Conservation (phyloP, 1,139 yeast species). For the Blastobotrys indianensis region DNA sequence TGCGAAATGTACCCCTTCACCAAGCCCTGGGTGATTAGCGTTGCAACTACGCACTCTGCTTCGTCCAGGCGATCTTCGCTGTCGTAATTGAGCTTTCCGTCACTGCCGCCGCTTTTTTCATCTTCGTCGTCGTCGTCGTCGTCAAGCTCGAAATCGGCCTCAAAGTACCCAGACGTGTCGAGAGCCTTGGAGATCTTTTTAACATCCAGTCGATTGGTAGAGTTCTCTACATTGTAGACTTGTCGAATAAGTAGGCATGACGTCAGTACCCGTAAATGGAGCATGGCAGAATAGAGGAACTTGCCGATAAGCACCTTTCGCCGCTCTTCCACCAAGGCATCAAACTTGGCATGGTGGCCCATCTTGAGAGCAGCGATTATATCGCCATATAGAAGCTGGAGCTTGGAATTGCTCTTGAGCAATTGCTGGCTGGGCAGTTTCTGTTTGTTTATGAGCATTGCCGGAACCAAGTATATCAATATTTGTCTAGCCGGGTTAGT, state of each 20-base stretch:
- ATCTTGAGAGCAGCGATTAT: constrained; percentile 44
- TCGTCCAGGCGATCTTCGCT: constrained; percentile 38
- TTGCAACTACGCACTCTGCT: constrained; percentile 68
- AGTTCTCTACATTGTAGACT: constrained; percentile 37
- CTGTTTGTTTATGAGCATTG: constrained; percentile 31
- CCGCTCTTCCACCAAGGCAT: constrained; percentile 39
- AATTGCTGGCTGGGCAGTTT: constrained; percentile 36
- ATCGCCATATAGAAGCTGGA: constrained; percentile 43
- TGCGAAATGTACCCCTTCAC: constrained; percentile 85
- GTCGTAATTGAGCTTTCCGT: constrained; percentile 10
- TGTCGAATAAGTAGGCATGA: constrained; percentile 49
- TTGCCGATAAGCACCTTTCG: constrained; percentile 51
- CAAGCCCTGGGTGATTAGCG: constrained; percentile 53
- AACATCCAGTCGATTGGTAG: constrained; percentile 43
- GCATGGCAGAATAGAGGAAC: constrained; percentile 59
- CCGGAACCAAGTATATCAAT: constrained; percentile 36
- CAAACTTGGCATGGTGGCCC: constrained; percentile 54
- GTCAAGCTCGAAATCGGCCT: background rate
- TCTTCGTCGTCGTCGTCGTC: constrained; percentile 16
- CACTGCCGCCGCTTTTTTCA: too few relatives aligned
- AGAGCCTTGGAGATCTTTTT: constrained; percentile 46
- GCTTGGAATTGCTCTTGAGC: constrained; percentile 43
- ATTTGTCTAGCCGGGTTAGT: constrained; percentile 20
- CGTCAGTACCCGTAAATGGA: constrained; percentile 48
- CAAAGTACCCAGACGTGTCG: constrained; percentile 30